phyloP scores from a whole-genome alignment of 2,329 filamentous ascomycete genomes.

The Pestalotiopsis sp. region DNA sequence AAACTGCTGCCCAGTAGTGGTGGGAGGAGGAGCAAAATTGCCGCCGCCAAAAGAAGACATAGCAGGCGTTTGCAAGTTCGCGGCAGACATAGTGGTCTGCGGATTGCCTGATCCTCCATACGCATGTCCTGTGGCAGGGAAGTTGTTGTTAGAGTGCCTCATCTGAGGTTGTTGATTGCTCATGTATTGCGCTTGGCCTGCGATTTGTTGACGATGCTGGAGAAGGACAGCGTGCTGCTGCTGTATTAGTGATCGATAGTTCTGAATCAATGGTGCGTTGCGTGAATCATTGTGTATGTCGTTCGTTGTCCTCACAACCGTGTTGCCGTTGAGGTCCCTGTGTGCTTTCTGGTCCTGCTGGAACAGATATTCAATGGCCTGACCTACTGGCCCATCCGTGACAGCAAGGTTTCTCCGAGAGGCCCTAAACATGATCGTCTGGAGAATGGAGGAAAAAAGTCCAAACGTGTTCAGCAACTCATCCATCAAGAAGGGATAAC shows the following conservation, averaged over 20 bases:
- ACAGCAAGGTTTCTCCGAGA: slow-evolving; percentile 49
- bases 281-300: slow-evolving; percentile 18
- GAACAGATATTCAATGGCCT: slow-evolving; percentile 39
- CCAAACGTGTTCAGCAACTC: slow-evolving; percentile 54
- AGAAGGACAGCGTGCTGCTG: background rate
- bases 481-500: slow-evolving; percentile 57
- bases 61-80: background rate
- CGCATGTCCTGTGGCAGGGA: background rate
- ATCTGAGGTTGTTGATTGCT: background rate
- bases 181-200: background rate
- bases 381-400: slow-evolving; percentile 34
- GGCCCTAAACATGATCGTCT: slow-evolving; percentile 56
- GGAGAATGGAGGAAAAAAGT: slow-evolving; percentile 53
- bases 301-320: slow-evolving; percentile 2
- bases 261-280: slow-evolving; percentile 21
- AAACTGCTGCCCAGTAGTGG: background rate
- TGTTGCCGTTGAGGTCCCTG: slow-evolving; percentile 22
- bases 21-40: background rate
- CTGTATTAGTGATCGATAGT: slow-evolving; percentile 17
- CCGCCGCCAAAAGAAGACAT: background rate
- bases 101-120: background rate
- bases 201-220: background rate
- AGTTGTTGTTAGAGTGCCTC: background rate
- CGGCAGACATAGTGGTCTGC: background rate
- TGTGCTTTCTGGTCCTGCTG: slow-evolving; percentile 35